phyloP scores from a whole-genome alignment of 306 rosid species.

The Heteromeles arbutifolia region DNA sequence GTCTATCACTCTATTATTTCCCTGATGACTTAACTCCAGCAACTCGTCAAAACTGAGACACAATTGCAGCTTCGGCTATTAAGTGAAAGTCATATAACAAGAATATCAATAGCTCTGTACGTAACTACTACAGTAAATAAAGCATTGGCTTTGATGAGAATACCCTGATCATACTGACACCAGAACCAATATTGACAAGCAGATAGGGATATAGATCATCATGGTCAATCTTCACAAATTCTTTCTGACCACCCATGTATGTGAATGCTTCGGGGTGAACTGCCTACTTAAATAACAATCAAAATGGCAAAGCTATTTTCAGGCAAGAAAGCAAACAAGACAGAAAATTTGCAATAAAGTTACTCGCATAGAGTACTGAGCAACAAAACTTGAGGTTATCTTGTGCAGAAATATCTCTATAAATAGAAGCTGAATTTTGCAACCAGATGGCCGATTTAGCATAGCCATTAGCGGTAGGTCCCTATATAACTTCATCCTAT shows the following conservation, averaged over 20 bases:
- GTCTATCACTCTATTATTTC: conserved; percentile 68
- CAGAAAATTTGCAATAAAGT: no score
- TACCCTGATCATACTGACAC: conserved; percentile 98
- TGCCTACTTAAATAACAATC: conserved; percentile 44
- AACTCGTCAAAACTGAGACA: conserved; percentile 82
- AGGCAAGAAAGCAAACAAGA: background rate
- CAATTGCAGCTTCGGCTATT: conserved; percentile 7
- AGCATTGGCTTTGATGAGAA: conserved; percentile 13
- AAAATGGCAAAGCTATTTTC: conserved; percentile 14
- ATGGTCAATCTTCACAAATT: conserved; percentile 69
- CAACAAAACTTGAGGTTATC: no score
- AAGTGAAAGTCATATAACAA: conserved; percentile 9
- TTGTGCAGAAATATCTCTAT: no score
- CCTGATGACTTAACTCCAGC: conserved; percentile 82
- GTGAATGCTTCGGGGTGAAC: conserved; percentile 77
- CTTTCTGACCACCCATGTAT: conserved; percentile 63
- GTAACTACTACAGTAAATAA: background rate
- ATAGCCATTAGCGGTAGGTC: no score
- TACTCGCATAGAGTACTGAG: no score
- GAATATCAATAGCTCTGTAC: conserved; percentile 10
- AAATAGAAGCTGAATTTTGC: no score
- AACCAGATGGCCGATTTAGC: no score
- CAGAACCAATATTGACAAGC: conserved; percentile 93
- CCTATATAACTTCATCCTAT: no score
- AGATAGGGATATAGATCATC: conserved; percentile 84